These are phyloP conservation scores for Astragalus glycyphyllos DNA, from an alignment of 306 rosid species.

Conservation along the genomic window DNA sequence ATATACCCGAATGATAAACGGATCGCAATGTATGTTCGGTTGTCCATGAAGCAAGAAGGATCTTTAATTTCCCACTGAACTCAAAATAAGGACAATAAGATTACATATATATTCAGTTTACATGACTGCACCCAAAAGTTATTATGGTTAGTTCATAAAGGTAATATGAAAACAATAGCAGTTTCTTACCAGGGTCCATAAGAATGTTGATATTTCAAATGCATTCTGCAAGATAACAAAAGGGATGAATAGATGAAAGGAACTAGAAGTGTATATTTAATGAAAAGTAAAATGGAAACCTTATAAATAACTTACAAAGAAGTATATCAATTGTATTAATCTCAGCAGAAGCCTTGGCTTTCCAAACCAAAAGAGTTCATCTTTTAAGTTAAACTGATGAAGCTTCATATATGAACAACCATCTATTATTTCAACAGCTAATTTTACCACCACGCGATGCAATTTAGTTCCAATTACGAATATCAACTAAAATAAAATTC, in stretches of 20 bases:
- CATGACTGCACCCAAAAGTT: background rate
- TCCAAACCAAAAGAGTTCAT: constrained; percentile 93
- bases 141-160: too few relatives aligned
- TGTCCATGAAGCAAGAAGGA: constrained; percentile 88
- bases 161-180: constrained; percentile 8
- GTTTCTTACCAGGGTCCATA: constrained; percentile 92
- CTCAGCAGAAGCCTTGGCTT: constrained; percentile 77
- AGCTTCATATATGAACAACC: constrained; percentile 45
- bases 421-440: constrained; percentile 85
- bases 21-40: constrained; percentile 57
- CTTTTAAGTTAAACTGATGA: constrained; percentile 67
- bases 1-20: constrained; percentile 83
- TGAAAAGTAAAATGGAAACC: constrained; percentile 14
- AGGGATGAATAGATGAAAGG: constrained; percentile 7
- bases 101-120: background rate
- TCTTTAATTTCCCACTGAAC: constrained; percentile 84
- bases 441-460: constrained; percentile 82
- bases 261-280: background rate
- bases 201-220: constrained; percentile 89
- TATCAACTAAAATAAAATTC: constrained; percentile 61
- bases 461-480: constrained; percentile 83
- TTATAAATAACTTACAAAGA: constrained; percentile 59
- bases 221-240: constrained; percentile 72
- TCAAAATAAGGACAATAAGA: constrained; percentile 27
- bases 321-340: constrained; percentile 80